These are phyloP conservation scores for Wallacemonas sp. DNA, from an alignment of 208 protist genomes.

Conservation along the genomic window DNA sequence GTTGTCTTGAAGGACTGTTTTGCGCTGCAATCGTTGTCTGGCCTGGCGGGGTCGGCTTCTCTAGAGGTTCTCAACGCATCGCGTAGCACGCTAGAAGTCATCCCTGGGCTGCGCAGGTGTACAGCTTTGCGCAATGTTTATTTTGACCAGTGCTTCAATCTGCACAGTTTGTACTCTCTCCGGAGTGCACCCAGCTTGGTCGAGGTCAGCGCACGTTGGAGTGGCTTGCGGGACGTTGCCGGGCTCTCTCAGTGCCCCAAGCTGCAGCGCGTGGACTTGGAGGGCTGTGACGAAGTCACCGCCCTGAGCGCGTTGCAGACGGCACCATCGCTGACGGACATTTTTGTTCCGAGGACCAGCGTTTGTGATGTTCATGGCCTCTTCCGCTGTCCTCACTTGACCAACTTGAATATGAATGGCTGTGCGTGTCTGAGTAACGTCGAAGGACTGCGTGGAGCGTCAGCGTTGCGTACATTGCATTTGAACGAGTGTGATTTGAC, in stretches of 20 bases:
- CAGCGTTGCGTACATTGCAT: background rate
- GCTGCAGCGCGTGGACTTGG: background rate
- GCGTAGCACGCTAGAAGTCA: background rate
- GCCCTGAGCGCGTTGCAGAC: background rate
- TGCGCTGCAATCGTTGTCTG: background rate
- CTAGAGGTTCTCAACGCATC: background rate
- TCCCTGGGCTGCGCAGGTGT: background rate
- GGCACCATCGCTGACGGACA: background rate
- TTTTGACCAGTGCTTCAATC: slow-evolving; percentile 9
- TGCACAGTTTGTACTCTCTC: slow-evolving; percentile 1
- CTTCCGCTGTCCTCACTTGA: background rate
- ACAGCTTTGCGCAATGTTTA: background rate
- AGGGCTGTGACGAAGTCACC: slow-evolving; percentile 2
- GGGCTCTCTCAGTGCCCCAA: slow-evolving; percentile 4
- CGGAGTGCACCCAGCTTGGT: background rate
- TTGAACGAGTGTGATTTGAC: slow-evolving; percentile 2
- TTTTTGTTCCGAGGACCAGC: slow-evolving; percentile 1
- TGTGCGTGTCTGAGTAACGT: slow-evolving; percentile 9
- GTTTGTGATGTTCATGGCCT: background rate
- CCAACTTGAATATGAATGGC: slow-evolving; percentile 1
- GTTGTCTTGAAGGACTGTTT: slow-evolving; percentile 5
- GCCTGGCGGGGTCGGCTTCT: background rate
- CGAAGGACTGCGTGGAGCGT: background rate
- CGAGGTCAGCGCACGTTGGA: background rate
- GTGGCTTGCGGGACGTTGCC: background rate